phyloP scores from a whole-genome alignment of 805 yeast genomes.

The Tetrapisispora arboricola region DNA sequence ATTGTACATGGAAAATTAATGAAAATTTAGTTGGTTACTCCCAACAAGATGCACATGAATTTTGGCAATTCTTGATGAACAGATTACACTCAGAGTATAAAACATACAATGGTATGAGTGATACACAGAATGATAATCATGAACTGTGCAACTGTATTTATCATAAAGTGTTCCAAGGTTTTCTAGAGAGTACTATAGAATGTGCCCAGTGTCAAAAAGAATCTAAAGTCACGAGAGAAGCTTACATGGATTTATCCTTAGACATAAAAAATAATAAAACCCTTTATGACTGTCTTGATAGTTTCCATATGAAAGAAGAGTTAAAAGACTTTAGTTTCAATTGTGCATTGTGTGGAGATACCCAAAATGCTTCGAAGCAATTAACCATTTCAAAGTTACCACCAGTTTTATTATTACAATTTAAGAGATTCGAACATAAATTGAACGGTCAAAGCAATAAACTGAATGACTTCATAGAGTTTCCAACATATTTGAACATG shows the following conservation, averaged over 20 bases:
- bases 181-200: constrained; percentile 64
- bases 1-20: constrained; percentile 83
- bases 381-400: constrained; percentile 62
- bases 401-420: constrained; percentile 69
- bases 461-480: constrained; percentile 61
- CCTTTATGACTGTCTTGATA: constrained; percentile 56
- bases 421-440: constrained; percentile 52
- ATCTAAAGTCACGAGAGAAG: constrained; percentile 66
- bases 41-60: constrained; percentile 98
- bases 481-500: constrained; percentile 68
- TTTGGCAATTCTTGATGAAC: constrained; percentile 83
- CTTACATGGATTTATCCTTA: constrained; percentile 79
- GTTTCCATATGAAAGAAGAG: constrained; percentile 69
- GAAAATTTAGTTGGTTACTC: constrained; percentile 86
- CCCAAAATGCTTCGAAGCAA: constrained; percentile 61
- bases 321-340: constrained; percentile 58
- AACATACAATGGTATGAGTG: constrained; percentile 5
- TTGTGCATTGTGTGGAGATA: constrained; percentile 55
- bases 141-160: constrained; percentile 61
- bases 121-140: constrained; percentile 7
- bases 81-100: constrained; percentile 52
- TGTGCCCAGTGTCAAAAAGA: constrained; percentile 59
- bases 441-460: constrained; percentile 43
- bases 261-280: constrained; percentile 45
- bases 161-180: constrained; percentile 77